Percentiles rank a stretch among this genome's conserved stretches.
Evolutionary conservation across 2,329 filamentous ascomycete species (phyloP).

Genomic region (Leptographium procerum): DNA sequence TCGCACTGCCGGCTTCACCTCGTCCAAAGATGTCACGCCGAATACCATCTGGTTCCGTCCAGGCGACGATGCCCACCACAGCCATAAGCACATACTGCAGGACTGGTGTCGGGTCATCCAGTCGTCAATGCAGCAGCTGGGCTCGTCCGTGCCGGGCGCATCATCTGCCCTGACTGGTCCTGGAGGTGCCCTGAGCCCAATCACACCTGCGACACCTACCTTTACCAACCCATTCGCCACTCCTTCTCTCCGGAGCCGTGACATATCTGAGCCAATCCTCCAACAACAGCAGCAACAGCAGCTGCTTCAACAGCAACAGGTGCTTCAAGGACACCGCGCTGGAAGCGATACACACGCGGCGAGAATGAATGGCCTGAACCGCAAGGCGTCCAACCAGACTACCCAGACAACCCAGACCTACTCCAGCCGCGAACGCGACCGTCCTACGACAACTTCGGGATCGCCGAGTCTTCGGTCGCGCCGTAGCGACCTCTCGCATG

Average conservation of each 20-base stretch:
- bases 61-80: constrained; percentile 30
- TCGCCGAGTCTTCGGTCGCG: constrained; percentile 51
- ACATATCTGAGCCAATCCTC: background rate
- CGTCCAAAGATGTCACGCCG: constrained; percentile 36
- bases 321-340: constrained; percentile 28
- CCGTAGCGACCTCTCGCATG: constrained; percentile 46
- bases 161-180: constrained; percentile 25
- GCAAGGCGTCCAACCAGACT: constrained; percentile 34
- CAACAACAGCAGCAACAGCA: background rate
- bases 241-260: background rate
- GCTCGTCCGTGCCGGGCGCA: background rate
- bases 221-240: constrained; percentile 43
- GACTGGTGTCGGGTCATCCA: constrained; percentile 49
- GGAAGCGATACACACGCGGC: constrained; percentile 30
- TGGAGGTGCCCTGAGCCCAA: constrained; percentile 31
- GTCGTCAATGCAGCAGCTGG: constrained; percentile 22
- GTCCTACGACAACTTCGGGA: constrained; percentile 42
- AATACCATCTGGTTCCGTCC: constrained; percentile 46
- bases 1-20: constrained; percentile 44
- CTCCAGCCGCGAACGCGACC: constrained; percentile 38
- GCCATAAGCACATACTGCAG: constrained; percentile 33
- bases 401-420: constrained; percentile 23
- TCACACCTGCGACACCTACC: constrained; percentile 40
- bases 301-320: background rate
- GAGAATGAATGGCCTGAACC: constrained; percentile 26